Percentiles rank a stretch among this genome's conserved stretches.
phyloP scores from a whole-genome alignment of 345 rosid genomes.

The Clausena lansium region DNA sequence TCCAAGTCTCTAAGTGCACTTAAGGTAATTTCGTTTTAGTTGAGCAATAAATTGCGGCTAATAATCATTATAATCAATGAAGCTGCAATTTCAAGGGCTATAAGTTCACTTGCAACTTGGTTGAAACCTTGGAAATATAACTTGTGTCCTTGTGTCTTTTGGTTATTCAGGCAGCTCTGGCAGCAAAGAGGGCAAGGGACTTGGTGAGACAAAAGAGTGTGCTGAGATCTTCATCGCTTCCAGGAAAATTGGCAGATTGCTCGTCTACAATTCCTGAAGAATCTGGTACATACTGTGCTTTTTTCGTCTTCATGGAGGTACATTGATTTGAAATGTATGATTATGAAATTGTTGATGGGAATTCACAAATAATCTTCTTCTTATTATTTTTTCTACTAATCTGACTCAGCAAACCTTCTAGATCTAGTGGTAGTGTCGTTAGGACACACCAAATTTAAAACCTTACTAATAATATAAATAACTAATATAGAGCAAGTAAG shows the following conservation, averaged over 20 bases:
- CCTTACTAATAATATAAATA: too few species aligned
- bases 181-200: conserved; percentile 98
- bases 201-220: conserved; percentile 90
- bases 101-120: background rate
- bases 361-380: background rate
- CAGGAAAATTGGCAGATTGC: conserved; percentile 98
- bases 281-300: conserved; percentile 49
- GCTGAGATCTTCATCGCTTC: conserved; percentile 89
- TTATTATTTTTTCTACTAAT: background rate
- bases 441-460: too few species aligned
- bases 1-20: conserved; percentile 94
- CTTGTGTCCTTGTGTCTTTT: background rate
- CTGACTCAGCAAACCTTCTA: background rate
- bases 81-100: background rate
- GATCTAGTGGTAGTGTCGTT: too few species aligned
- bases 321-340: background rate
- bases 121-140: background rate
- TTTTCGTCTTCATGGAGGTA: background rate
- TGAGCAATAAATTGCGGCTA: background rate
- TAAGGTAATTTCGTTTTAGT: conserved; percentile 51
- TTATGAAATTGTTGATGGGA: background rate
- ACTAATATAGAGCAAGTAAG: too few species aligned
- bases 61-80: background rate
- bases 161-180: conserved; percentile 83
- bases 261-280: conserved; percentile 91